Evolutionary conservation across 2,329 filamentous ascomycete genomes (phyloP).

Genomic region (Trichoderma hamatum): DNA sequence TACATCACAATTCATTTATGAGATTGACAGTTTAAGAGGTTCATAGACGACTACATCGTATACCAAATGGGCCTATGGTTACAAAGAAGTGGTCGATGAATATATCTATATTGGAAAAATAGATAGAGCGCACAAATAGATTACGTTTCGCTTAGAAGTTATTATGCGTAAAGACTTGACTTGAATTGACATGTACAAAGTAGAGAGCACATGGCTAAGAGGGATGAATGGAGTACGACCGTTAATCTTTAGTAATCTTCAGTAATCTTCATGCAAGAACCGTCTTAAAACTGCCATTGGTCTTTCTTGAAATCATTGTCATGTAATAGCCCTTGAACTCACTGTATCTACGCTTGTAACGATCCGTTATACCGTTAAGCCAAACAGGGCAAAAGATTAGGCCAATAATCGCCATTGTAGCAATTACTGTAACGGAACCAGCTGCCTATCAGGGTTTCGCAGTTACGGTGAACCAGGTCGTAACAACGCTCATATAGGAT

Average conservation of each 20-base stretch:
- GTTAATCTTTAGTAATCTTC: no score
- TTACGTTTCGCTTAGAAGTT: background rate
- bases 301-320: background rate
- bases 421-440: no score
- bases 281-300: no score
- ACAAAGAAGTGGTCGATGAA: background rate
- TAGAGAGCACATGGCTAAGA: background rate
- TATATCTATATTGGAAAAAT: background rate
- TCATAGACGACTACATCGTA: background rate
- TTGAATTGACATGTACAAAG: background rate
- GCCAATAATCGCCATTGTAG: no score
- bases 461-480: no score
- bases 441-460: no score
- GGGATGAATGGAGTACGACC: background rate
- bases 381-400: no score
- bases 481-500: no score
- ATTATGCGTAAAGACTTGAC: background rate
- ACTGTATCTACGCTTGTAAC: background rate
- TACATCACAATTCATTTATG: background rate
- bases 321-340: background rate
- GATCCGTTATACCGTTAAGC: no score
- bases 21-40: background rate
- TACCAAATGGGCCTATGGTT: background rate
- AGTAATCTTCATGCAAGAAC: no score
- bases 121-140: background rate